Base-by-base conservation (phyloP, 179 eudicot genomes). In the Silene vulgaris region DNA sequence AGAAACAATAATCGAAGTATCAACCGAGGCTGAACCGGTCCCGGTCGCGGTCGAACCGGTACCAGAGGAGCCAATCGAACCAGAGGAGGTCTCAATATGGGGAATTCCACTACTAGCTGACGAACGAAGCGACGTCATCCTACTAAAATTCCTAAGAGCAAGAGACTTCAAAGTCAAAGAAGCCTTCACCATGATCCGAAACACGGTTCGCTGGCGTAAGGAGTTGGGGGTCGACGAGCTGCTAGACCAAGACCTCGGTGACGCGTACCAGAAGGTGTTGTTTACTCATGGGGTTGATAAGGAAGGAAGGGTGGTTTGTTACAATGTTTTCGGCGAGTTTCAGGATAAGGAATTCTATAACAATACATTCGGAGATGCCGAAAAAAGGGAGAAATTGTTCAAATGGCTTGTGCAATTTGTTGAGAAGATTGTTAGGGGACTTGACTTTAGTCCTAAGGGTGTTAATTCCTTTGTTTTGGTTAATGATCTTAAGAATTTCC, bases 371-470 rank as follows among this genome's bases (percentile, higher is more conserved):
- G 75, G 86, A 20, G 95, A 90, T 74, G 91, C 85, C 54, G 95
- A 90, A 65, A 90, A 87, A 65, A 82, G 91, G 69, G 78, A 76
- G 57, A 86, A 83, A 59, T 90, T 91, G 20, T 64, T 91, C 56
- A 71, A 82, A 35, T 90, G 93, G 88, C 66, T 70, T 89, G 75
- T 88, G 65, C 96, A 86, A 78, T 92, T 92, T 75, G 37, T 92
- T 70, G 96, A 92, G 78, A 88, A 77, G 78, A 89, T 88, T 7
- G 82, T 89, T 0, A 84, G 94, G 76, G 86, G 84, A 57, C 88
- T 92, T 72, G 97, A 91, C 78, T 91, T 89, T 72, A 83, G 81
- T 26, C 90, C 92, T 0, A 81, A 78, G 57, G 96, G 96, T 2
- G 71, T 88, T 14, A 80, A 77, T n/a, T 84, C 94, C 6, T 74